These are phyloP conservation scores for Cladosporium cucumerinum DNA, from an alignment of 2,329 filamentous ascomycete species.

Conservation along the genomic window DNA sequence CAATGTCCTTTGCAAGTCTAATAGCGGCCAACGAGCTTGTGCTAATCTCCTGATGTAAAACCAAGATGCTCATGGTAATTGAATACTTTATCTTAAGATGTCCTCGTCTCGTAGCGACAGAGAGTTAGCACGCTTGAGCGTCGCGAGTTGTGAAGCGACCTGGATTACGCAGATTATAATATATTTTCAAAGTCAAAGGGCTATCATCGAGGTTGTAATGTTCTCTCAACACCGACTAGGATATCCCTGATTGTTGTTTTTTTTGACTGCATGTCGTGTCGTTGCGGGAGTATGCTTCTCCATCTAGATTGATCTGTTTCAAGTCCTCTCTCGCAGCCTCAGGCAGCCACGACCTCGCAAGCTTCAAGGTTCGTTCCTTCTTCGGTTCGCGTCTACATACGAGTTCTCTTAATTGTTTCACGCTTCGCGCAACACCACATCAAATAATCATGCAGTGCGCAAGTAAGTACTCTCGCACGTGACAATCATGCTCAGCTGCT, in stretches of 20 bases:
- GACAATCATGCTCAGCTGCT: background rate
- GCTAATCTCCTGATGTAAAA: background rate
- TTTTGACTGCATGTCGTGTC: background rate
- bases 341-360: background rate
- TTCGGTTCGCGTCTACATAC: background rate
- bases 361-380: background rate
- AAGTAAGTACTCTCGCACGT: constrained; percentile 30
- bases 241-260: background rate
- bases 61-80: background rate
- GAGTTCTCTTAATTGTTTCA: background rate
- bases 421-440: background rate
- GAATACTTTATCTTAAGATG: background rate
- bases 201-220: background rate
- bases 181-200: background rate
- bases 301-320: background rate
- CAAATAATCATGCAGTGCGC: constrained; percentile 37
- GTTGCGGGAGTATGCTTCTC: background rate
- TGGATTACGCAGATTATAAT: background rate
- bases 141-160: background rate
- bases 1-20: background rate
- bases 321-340: background rate
- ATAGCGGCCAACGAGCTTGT: background rate
- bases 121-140: background rate
- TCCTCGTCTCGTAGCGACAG: background rate
- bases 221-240: background rate